phyloP scores from a whole-genome alignment of 2,329 filamentous ascomycete species.

The Onygenales sp. region DNA sequence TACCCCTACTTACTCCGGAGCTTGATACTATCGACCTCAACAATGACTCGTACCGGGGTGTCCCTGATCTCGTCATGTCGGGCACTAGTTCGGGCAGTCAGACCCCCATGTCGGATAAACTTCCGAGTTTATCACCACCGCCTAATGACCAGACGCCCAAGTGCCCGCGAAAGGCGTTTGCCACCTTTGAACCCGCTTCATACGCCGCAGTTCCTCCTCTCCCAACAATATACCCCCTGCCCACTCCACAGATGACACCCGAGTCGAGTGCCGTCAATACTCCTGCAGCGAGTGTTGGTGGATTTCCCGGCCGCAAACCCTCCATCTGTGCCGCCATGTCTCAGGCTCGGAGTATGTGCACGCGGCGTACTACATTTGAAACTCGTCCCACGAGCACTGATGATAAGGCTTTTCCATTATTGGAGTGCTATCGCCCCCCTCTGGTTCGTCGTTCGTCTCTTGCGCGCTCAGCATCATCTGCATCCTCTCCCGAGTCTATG shows the following conservation, averaged over 20 bases:
- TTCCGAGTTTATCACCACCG: background rate
- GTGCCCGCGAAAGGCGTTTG: slow-evolving; percentile 27
- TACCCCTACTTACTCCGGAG: slow-evolving; percentile 49
- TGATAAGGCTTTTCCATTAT: slow-evolving; percentile 25
- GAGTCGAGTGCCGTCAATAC: slow-evolving; percentile 44
- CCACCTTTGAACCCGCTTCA: slow-evolving; percentile 43
- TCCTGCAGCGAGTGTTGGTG: slow-evolving; percentile 52
- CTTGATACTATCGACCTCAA: slow-evolving; percentile 40
- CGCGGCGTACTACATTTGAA: slow-evolving; percentile 49
- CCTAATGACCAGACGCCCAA: slow-evolving; percentile 21
- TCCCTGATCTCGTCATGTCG: slow-evolving; percentile 15
- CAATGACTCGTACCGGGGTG: slow-evolving; percentile 19
- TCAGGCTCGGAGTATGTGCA: slow-evolving; percentile 44
- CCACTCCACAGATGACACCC: slow-evolving; percentile 54
- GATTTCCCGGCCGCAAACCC: slow-evolving; percentile 40
- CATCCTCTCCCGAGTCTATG: slow-evolving; percentile 54
- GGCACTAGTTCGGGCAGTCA: slow-evolving; percentile 1
- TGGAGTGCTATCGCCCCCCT: slow-evolving; percentile 38
- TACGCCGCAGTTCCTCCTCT: slow-evolving; percentile 44
- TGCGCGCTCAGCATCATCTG: slow-evolving; percentile 43
- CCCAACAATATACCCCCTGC: slow-evolving; percentile 46
- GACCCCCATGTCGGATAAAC: background rate
- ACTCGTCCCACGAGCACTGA: slow-evolving; percentile 33
- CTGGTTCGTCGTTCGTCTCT: slow-evolving; percentile 40
- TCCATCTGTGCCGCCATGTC: slow-evolving; percentile 53